Percentiles rank a stretch among this genome's conserved stretches.
phyloP scores from a whole-genome alignment of 2,329 filamentous ascomycete species.

The Xylariaceae sp. region DNA sequence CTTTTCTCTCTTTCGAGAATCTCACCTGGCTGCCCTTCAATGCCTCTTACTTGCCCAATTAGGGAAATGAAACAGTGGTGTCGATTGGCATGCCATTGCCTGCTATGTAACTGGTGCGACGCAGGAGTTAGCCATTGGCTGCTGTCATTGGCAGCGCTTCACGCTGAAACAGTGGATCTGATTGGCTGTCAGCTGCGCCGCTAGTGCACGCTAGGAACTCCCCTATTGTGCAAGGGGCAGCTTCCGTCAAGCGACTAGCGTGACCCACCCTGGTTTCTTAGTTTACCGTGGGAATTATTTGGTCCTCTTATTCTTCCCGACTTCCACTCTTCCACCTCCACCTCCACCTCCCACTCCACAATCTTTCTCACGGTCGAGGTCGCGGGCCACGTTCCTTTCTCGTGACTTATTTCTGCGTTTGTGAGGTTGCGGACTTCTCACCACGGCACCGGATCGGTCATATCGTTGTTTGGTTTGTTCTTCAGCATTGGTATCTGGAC shows the following conservation, averaged over 20 bases:
- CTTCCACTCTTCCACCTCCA: neutral
- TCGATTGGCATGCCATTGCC: neutral
- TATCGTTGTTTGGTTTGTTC: conserved; percentile 3
- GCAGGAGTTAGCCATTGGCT: neutral
- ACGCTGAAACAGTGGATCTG: neutral
- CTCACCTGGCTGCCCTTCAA: neutral
- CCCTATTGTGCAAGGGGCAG: neutral
- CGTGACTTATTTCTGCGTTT: neutral
- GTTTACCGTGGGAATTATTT: neutral
- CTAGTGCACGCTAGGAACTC: neutral
- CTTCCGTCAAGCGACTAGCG: neutral
- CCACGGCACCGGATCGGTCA: neutral
- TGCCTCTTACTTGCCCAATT: neutral
- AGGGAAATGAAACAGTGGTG: neutral
- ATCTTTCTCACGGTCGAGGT: neutral
- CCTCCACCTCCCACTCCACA: neutral
- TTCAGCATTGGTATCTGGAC: conserved; percentile 5
- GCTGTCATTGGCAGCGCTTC: neutral
- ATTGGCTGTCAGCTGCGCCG: neutral
- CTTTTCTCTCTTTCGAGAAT: neutral
- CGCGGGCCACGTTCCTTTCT: neutral
- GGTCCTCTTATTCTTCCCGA: neutral
- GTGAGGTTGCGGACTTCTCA: neutral
- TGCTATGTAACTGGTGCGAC: neutral
- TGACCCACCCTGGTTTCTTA: neutral